Percentiles rank a stretch among this genome's conserved stretches.
These are phyloP conservation scores for Penicillium rolfsii DNA, from an alignment of 2,329 filamentous ascomycete species.

Conservation along the genomic window DNA sequence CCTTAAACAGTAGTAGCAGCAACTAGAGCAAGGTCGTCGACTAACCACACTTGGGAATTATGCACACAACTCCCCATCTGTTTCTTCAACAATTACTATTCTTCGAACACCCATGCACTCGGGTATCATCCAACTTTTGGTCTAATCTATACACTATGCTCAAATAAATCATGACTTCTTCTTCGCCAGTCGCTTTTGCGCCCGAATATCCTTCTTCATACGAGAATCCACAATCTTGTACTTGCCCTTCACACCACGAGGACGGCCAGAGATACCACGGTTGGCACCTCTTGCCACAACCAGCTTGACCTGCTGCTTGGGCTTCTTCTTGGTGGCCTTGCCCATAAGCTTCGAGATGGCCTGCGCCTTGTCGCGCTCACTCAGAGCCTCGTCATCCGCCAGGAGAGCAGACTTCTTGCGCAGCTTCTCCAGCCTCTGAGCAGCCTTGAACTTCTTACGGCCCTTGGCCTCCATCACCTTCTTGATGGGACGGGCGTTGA, in stretches of 20 bases:
- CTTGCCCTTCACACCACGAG: constrained; percentile 88
- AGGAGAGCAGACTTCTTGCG: constrained; percentile 95
- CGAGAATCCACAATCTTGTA: constrained; percentile 97
- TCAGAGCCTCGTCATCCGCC: constrained; percentile 86
- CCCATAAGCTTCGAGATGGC: constrained; percentile 80
- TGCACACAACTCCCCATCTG: neutral
- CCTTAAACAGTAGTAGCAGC: neutral
- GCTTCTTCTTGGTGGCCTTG: constrained; percentile 83
- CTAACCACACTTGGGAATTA: neutral
- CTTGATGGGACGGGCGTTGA: constrained; percentile 97
- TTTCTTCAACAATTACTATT: neutral
- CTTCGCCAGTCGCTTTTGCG: constrained; percentile 79
- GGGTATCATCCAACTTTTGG: constrained; percentile 16
- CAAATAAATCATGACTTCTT: constrained; percentile 59
- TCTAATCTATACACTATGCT: constrained; percentile 19
- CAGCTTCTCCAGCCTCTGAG: constrained; percentile 87
- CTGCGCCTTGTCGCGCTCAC: constrained; percentile 92
- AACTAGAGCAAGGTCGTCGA: neutral
- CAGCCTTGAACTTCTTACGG: constrained; percentile 94
- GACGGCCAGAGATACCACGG: constrained; percentile 80
- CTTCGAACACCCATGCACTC: constrained; percentile 1
- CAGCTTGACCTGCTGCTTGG: constrained; percentile 78
- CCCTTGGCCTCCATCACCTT: constrained; percentile 97
- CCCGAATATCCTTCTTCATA: constrained; percentile 94
- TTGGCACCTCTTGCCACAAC: constrained; percentile 87